Base-by-base conservation (phyloP, 2,329 filamentous ascomycete species). In the Fusarium robinianum region DNA sequence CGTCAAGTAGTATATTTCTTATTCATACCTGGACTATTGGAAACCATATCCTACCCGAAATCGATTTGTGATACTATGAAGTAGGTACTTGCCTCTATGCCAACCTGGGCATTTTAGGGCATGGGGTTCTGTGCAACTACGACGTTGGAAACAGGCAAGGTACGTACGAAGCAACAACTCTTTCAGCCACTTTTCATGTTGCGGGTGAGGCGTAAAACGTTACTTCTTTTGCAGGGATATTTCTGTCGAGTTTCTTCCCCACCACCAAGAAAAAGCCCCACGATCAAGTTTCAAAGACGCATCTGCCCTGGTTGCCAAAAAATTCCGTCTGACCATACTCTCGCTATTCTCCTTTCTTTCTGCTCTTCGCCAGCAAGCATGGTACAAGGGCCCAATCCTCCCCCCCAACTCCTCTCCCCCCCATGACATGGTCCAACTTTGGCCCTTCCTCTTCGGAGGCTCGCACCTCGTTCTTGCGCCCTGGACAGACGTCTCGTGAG, bases 321-420 rank as follows among this genome's bases (percentile, higher is more conserved):
- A 55, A 51, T 55, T 40, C 58, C 51, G 49, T 51, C 47, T 60
- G 48, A 48, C 42, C 41, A 49, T 42, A 51, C 57, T 49, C 42
- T 46, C 40, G 32, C 32, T 34, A 24, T 43, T 46, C 53, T 24
- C 32, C 49, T 47, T n/a, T 26, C 24, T 12, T n/a, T 26, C 24
- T n/a, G 24, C 24, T 12, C 11, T 26, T n/a, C 6, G 24, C 24
- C 24, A 26, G 24, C 29, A 33, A 47, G 36, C 57, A 39, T 49
- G 58, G 58, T 50, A 54, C 53, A 55, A 58, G 55, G 53, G 23
- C 35, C 33, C 31, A 44, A 34, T 27, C 27, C 37, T 33, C 46
- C 37, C 34, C n/a, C n/a, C n/a, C n/a, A n/a, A n/a, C n/a, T n/a
- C n/a, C n/a, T n/a, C n/a, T n/a, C n/a, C n/a, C n/a, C n/a, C 56